phyloP scores from a whole-genome alignment of 768 basidiomycete species.

The Paxillus involutus region DNA sequence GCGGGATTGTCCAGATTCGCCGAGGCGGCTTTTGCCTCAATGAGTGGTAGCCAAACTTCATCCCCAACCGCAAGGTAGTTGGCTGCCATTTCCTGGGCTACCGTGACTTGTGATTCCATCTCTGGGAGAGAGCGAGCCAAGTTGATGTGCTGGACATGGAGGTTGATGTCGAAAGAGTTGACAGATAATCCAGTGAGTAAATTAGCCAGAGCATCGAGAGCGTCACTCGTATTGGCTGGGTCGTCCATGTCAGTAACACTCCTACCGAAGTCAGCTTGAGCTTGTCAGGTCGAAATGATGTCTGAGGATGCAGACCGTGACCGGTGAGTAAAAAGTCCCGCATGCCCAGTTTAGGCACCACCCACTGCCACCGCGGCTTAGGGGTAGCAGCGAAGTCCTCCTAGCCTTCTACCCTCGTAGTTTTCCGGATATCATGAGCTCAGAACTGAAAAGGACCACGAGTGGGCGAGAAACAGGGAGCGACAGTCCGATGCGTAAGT shows the following conservation, averaged over 20 bases:
- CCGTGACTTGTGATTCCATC: slow-evolving; percentile 56
- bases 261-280: too few relatives aligned
- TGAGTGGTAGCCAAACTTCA: slow-evolving; percentile 73
- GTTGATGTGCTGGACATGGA: slow-evolving; percentile 68
- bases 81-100: slow-evolving; percentile 67
- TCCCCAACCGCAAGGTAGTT: slow-evolving; percentile 63
- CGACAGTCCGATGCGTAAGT: too few relatives aligned
- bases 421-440: too few relatives aligned
- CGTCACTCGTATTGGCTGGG: slow-evolving; percentile 32
- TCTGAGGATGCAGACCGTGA: too few relatives aligned
- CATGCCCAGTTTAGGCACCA: too few relatives aligned
- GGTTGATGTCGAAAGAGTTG: slow-evolving; percentile 57
- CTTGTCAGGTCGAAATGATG: too few relatives aligned
- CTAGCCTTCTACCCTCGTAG: too few relatives aligned
- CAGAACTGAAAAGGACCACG: too few relatives aligned
- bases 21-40: slow-evolving; percentile 51
- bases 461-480: too few relatives aligned
- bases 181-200: slow-evolving; percentile 58
- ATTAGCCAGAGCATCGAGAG: slow-evolving; percentile 63
- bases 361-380: too few relatives aligned
- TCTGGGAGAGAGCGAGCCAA: slow-evolving; percentile 55
- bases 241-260: slow-evolving; percentile 46
- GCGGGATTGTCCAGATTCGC: slow-evolving; percentile 52
- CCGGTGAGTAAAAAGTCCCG: too few relatives aligned
- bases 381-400: too few relatives aligned